Percentiles rank a stretch among this genome's conserved stretches.
Evolutionary conservation across 768 basidiomycete species (phyloP).

Genomic region (Gymnopilus junonius): DNA sequence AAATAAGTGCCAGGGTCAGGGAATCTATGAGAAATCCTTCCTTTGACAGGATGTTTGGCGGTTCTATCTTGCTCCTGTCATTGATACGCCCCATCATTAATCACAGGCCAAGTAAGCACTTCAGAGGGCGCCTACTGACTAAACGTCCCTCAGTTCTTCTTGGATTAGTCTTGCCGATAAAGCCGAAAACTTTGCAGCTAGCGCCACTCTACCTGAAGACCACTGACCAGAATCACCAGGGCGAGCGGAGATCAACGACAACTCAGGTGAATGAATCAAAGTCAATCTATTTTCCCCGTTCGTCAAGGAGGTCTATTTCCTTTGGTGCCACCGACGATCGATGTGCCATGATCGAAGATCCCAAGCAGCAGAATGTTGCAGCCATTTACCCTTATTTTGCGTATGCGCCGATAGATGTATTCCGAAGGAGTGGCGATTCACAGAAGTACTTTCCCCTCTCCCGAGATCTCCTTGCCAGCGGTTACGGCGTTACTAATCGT

Average conservation of each 20-base stretch:
- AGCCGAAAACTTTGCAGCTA: not conserved
- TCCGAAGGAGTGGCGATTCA: not conserved
- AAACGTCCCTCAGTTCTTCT: not conserved
- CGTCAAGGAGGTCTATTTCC: not conserved
- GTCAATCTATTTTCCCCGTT: not conserved
- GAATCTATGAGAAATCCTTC: not conserved
- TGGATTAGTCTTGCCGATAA: not conserved
- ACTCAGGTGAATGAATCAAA: not conserved
- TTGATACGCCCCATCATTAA: not conserved
- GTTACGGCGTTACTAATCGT: not conserved
- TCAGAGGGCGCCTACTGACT: not conserved
- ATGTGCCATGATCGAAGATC: not conserved
- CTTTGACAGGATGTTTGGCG: not conserved
- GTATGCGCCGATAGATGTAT: not conserved
- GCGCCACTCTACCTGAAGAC: not conserved
- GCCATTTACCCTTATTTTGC: not conserved
- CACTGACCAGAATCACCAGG: too few relatives aligned
- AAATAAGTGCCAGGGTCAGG: not conserved
- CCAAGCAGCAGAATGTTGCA: not conserved
- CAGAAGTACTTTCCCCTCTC: not conserved
- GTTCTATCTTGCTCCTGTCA: too few relatives aligned
- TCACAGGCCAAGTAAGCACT: not conserved
- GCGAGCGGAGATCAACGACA: not conserved
- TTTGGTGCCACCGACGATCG: not conserved
- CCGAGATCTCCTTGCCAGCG: not conserved